Conservation (phyloP, 768 basidiomycete genomes). For the Calvatia gigantea region DNA sequence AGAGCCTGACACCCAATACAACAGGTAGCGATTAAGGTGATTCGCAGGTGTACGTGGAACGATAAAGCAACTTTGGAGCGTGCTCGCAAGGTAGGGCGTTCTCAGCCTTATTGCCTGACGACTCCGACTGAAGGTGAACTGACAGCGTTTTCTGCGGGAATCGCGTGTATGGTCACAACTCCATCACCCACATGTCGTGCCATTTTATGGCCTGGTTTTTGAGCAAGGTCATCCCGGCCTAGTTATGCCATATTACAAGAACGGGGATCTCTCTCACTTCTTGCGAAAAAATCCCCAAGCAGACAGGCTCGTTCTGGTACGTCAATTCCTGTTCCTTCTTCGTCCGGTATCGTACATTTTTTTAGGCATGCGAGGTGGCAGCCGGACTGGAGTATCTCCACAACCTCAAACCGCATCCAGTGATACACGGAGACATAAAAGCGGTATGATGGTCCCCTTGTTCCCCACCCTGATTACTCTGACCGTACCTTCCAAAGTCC, state of each 20-base stretch:
- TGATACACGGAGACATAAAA: constrained; percentile 37
- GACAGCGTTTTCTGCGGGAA: constrained; percentile 15
- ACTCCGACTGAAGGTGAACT: neutral
- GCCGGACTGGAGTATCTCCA: constrained; percentile 18
- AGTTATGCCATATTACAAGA: constrained; percentile 16
- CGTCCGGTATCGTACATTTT: too few relatives aligned
- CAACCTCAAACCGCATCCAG: constrained; percentile 10
- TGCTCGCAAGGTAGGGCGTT: neutral
- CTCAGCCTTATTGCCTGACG: neutral
- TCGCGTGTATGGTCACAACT: constrained; percentile 12
- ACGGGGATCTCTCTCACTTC: constrained; percentile 15
- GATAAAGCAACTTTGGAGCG: neutral
- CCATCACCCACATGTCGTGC: constrained; percentile 14
- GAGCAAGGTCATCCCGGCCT: constrained; percentile 14
- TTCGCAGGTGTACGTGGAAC: constrained; percentile 6
- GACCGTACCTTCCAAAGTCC: constrained; percentile 19
- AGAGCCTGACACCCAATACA: neutral
- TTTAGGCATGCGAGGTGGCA: constrained; percentile 14
- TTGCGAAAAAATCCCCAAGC: constrained; percentile 10
- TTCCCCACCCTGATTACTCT: neutral
- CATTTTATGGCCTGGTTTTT: constrained; percentile 17
- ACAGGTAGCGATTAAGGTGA: constrained; percentile 14
- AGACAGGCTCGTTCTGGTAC: constrained; percentile 10
- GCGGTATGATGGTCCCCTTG: constrained; percentile 21
- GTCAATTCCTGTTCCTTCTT: too few relatives aligned